A percentile compares a stretch with the other conserved stretches of the same genome.
phyloP scores from a whole-genome alignment of 2,329 filamentous ascomycete species.

The Diaporthe longicolla region DNA sequence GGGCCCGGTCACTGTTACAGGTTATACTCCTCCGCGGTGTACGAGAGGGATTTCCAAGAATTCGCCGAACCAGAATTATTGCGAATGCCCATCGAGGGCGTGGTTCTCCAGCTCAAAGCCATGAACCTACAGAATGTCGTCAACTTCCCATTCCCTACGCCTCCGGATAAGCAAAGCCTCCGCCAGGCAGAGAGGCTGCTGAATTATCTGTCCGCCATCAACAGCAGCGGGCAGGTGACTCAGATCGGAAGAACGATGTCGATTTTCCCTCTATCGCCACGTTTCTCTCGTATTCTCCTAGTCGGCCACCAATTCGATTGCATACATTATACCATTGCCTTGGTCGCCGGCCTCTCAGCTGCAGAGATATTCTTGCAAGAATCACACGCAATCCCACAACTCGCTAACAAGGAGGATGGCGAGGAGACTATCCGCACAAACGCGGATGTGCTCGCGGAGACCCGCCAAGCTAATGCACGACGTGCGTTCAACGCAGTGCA shows the following conservation, averaged over 20 bases:
- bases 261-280: constrained; percentile 89
- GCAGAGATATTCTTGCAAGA: constrained; percentile 90
- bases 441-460: constrained; percentile 79
- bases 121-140: constrained; percentile 93
- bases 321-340: constrained; percentile 85
- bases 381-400: constrained; percentile 77
- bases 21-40: constrained; percentile 94
- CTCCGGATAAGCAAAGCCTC: constrained; percentile 82
- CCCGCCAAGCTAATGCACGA: constrained; percentile 75
- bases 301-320: constrained; percentile 88
- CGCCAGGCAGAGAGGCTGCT: constrained; percentile 89
- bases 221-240: constrained; percentile 80
- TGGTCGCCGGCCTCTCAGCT: constrained; percentile 90
- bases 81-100: constrained; percentile 90
- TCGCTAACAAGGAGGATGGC: constrained; percentile 62
- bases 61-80: constrained; percentile 91
- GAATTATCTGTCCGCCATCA: constrained; percentile 86
- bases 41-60: constrained; percentile 87
- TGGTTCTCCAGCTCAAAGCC: constrained; percentile 93
- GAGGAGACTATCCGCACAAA: constrained; percentile 70
- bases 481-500: constrained; percentile 78
- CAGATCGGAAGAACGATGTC: constrained; percentile 85
- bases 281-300: constrained; percentile 92
- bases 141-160: constrained; percentile 96
- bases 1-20: constrained; percentile 96